A percentile compares a stretch with the other conserved stretches of the same genome.
phyloP scores from a whole-genome alignment of 2,329 filamentous ascomycete species.

The Dactylonectria estremocensis region DNA sequence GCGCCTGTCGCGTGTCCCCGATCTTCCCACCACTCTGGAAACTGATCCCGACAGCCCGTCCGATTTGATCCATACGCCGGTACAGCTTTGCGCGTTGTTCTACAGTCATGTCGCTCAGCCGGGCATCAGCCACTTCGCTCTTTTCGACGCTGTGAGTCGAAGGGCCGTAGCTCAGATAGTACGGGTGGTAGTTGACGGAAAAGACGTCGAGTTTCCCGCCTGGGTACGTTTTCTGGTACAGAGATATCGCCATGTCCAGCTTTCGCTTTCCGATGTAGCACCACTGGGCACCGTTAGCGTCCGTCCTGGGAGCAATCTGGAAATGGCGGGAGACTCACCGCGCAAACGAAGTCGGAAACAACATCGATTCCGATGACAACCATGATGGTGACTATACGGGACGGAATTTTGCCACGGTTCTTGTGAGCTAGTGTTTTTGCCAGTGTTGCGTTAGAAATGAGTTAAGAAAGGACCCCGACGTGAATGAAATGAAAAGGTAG shows the following conservation, averaged over 20 bases:
- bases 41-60: slow-evolving; percentile 51
- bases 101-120: slow-evolving; percentile 42
- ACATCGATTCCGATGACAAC: slow-evolving; percentile 44
- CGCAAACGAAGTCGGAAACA: slow-evolving; percentile 52
- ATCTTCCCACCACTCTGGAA: slow-evolving; percentile 53
- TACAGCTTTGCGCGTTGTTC: slow-evolving; percentile 48
- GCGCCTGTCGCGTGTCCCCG: slow-evolving; percentile 54
- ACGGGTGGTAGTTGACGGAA: slow-evolving; percentile 54
- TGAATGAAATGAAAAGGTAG: background rate
- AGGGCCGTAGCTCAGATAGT: slow-evolving; percentile 54
- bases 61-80: slow-evolving; percentile 48
- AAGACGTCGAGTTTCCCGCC: slow-evolving; percentile 54
- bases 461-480: background rate
- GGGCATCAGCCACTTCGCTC: slow-evolving; percentile 39
- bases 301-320: background rate
- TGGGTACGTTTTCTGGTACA: slow-evolving; percentile 59
- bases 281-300: slow-evolving; percentile 41
- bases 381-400: background rate
- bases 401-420: background rate
- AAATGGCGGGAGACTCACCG: slow-evolving; percentile 39
- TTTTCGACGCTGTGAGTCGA: slow-evolving; percentile 44
- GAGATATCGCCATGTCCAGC: slow-evolving; percentile 55
- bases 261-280: slow-evolving; percentile 59
- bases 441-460: background rate
- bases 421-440: background rate